A percentile compares a stretch with the other conserved stretches of the same genome.
Conservation (phyloP, 2,329 filamentous ascomycete species). For the Fusarium pseudocircinatum region DNA sequence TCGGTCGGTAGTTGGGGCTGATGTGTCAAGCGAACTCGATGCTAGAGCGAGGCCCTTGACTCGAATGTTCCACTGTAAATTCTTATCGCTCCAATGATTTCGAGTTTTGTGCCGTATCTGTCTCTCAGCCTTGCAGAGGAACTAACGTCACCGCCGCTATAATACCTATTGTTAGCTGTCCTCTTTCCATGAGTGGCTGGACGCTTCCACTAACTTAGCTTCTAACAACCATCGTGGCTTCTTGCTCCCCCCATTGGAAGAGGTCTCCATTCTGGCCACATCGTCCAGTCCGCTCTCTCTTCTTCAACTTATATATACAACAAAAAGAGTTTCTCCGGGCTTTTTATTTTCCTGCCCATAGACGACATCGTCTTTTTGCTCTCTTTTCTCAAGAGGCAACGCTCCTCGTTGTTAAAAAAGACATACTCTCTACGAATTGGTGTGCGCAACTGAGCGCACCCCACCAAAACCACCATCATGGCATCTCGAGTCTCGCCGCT, state of each 20-base stretch:
- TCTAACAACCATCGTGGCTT: constrained; percentile 45
- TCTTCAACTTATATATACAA: constrained; percentile 21
- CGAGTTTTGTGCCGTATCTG: not conserved
- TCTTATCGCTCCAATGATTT: constrained; percentile 39
- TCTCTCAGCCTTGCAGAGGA: constrained; percentile 42
- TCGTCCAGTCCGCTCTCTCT: constrained; percentile 42
- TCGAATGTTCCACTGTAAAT: not conserved
- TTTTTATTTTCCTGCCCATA: constrained; percentile 23
- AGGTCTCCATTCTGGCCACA: constrained; percentile 48
- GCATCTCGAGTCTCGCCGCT: constrained; percentile 49
- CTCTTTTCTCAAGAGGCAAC: constrained; percentile 19
- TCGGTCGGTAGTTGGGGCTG: not conserved
- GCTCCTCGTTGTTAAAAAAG: constrained; percentile 25
- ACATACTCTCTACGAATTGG: constrained; percentile 18
- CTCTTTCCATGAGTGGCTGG: constrained; percentile 46
- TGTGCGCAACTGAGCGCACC: constrained; percentile 38
- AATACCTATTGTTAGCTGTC: constrained; percentile 47
- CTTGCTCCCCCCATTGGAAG: constrained; percentile 38
- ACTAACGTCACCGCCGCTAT: constrained; percentile 34
- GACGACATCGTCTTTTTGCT: constrained; percentile 30
- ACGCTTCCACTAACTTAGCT: constrained; percentile 23
- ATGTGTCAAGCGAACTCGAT: constrained; percentile 33
- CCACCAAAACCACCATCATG: constrained; percentile 47
- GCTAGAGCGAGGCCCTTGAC: constrained; percentile 22
- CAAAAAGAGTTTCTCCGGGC: constrained; percentile 24